These are phyloP conservation scores for Solanum sparsipilum DNA, from an alignment of 257 asterid species.

Conservation along the genomic window DNA sequence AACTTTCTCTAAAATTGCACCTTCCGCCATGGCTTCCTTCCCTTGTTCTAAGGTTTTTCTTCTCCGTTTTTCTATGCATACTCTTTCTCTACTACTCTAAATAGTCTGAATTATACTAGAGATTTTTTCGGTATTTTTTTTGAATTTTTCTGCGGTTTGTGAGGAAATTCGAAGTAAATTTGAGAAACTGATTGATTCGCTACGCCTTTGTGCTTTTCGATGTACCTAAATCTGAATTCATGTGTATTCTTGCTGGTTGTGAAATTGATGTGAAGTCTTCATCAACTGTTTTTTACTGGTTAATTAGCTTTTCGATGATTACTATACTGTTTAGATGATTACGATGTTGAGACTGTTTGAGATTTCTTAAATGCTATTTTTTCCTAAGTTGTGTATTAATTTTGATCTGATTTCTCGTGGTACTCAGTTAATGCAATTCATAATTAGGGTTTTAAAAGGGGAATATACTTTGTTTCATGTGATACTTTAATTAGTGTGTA, in stretches of 20 bases:
- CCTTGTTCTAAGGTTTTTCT: conserved; percentile 12
- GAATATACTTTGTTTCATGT: neutral
- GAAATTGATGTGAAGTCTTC: neutral
- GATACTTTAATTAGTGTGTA: neutral
- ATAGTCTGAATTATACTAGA: neutral
- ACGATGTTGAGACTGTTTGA: neutral
- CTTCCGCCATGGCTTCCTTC: conserved; percentile 17
- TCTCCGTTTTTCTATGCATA: neutral
- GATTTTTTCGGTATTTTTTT: neutral
- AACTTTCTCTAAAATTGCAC: neutral
- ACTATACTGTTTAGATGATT: neutral
- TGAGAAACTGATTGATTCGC: neutral
- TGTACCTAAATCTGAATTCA: neutral
- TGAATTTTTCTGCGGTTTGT: neutral
- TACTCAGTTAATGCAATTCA: neutral
- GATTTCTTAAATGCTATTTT: neutral
- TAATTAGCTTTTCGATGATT: neutral
- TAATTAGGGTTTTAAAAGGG: neutral
- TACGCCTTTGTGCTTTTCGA: neutral
- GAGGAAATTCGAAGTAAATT: neutral
- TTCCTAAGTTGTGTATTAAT: neutral
- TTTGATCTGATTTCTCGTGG: neutral
- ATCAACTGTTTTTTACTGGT: neutral
- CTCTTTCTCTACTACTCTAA: neutral
- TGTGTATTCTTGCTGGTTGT: neutral